Evolutionary conservation across 208 protist genomes (phyloP), one percentile per base, ranked within the genome.

Genomic region (Leishmania amazonensis): DNA sequence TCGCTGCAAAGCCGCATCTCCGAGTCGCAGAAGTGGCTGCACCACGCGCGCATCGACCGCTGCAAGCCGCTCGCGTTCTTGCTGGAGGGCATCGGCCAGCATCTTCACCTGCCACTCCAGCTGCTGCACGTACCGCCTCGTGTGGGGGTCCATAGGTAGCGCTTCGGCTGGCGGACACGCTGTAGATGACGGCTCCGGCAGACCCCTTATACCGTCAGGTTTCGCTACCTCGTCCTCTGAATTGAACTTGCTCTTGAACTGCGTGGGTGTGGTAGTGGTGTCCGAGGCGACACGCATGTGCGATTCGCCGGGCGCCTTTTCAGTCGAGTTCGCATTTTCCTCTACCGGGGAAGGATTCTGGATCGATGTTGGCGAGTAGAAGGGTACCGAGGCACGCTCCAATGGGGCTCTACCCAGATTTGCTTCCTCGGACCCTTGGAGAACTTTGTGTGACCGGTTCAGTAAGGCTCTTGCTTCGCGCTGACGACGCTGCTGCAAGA

Each of bases 101-200:
- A 85, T 76, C 53, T 58, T 21, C 53, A 85, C 77, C 67, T 85
- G 83, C 77, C 78, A 85, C 60, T 85, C 78, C 0, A 85, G 78
- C 72, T 75, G 83, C 35, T 75, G 45, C 19, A 79, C 58, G 8
- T 75, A 67, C 9, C 73, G 73, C 49, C 49, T 77, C 62, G 73
- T 77, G 17, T 62, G 49, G 35, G 58, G 58, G 58, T 64, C 58
- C 58, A 64, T 4, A 35, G 58, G 21, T 28, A 64, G 58, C 28
- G 28, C 9, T 45, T 42, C 13, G 11, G 65, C 38, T 70, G 65
- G 35, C 7, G 65, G 11, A 24, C 65, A 40, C 65, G 65, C n/a
- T 24, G 13, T 19, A 13, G 67, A 21, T 7, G 67, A 45, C 67
- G 40, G 67, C 9, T 28, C 40, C 24, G 40, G n/a, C 21, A 72